Percentiles rank a stretch among this genome's conserved stretches.
Conservation (phyloP, 129 eudicot species). For the Silybum marianum region DNA sequence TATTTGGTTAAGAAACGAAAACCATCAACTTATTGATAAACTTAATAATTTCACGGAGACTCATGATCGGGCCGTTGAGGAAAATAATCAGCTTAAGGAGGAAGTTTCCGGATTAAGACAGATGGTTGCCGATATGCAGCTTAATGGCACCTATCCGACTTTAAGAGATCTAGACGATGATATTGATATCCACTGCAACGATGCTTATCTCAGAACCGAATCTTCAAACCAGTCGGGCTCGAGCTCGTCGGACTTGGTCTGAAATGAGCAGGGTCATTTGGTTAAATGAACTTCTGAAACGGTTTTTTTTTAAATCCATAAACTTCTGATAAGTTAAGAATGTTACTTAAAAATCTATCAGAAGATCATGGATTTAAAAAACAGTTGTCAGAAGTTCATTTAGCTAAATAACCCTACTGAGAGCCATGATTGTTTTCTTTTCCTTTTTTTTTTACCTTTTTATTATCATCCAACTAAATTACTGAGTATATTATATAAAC, state of each 20-base stretch:
- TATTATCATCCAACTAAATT: conserved; percentile 30
- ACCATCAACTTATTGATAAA: conserved; percentile 79
- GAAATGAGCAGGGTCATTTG: conserved; percentile 1
- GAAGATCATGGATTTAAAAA: background rate
- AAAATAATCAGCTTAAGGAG: conserved; percentile 82
- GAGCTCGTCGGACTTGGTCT: conserved; percentile 41
- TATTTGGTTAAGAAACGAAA: conserved; percentile 80
- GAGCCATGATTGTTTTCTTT: conserved; percentile 1
- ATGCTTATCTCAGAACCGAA: conserved; percentile 50
- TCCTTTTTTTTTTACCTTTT: background rate
- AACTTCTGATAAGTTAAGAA: background rate
- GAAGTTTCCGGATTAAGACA: conserved; percentile 76
- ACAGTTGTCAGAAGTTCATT: background rate
- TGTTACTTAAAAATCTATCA: background rate
- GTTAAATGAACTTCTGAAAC: background rate
- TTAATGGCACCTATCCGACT: conserved; percentile 58
- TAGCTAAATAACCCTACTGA: background rate
- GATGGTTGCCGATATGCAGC: conserved; percentile 77
- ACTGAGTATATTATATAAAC: conserved; percentile 35
- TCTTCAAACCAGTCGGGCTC: conserved; percentile 46
- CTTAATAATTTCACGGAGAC: conserved; percentile 63
- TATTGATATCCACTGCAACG: conserved; percentile 49
- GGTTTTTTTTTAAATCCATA: background rate
- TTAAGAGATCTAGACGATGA: conserved; percentile 63
- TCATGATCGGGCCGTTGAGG: conserved; percentile 72